phyloP scores from a whole-genome alignment of 352 stramenopile genomes.

The Phytophthora parvispora region DNA sequence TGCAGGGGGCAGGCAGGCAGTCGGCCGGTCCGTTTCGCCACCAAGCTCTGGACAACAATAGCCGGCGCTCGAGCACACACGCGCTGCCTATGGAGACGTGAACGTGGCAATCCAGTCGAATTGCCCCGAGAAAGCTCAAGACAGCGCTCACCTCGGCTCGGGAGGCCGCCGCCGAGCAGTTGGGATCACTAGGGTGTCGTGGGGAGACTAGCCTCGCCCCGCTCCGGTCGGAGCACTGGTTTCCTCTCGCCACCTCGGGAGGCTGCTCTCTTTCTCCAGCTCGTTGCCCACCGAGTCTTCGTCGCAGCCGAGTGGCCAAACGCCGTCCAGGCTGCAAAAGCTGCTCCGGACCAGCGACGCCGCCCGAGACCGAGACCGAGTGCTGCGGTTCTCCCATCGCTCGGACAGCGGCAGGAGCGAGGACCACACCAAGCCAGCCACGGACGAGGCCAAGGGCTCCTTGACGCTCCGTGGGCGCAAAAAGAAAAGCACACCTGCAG shows the following conservation, averaged over 20 bases:
- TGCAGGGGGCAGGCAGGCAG: background rate
- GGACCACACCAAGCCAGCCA: constrained; percentile 5
- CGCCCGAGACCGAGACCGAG: constrained; percentile 17
- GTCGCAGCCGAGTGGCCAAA: background rate
- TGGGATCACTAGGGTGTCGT: constrained; percentile 13
- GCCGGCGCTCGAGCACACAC: constrained; percentile 4
- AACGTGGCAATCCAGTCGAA: constrained; percentile 27
- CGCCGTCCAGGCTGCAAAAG: constrained; percentile 12
- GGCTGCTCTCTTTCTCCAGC: constrained; percentile 35
- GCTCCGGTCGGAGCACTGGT: constrained; percentile 16
- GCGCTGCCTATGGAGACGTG: constrained; percentile 25
- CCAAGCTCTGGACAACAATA: constrained; percentile 33
- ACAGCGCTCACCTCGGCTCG: no score
- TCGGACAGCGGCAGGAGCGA: constrained; percentile 32
- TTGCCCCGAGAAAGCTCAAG: constrained; percentile 19
- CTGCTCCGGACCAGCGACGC: constrained; percentile 8
- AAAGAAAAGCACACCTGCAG: constrained; percentile 31
- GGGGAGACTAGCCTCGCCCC: constrained; percentile 29
- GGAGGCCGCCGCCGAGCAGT: constrained; percentile 1
- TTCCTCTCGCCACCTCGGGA: constrained; percentile 26
- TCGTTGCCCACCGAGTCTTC: constrained; percentile 23
- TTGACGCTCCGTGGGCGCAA: constrained; percentile 39
- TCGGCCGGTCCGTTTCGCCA: constrained; percentile 26
- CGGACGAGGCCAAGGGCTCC: constrained; percentile 4
- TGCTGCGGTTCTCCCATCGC: constrained; percentile 31